These are phyloP conservation scores for Corinectria fuckeliana DNA, from an alignment of 2,329 filamentous ascomycete genomes.

Conservation along the genomic window DNA sequence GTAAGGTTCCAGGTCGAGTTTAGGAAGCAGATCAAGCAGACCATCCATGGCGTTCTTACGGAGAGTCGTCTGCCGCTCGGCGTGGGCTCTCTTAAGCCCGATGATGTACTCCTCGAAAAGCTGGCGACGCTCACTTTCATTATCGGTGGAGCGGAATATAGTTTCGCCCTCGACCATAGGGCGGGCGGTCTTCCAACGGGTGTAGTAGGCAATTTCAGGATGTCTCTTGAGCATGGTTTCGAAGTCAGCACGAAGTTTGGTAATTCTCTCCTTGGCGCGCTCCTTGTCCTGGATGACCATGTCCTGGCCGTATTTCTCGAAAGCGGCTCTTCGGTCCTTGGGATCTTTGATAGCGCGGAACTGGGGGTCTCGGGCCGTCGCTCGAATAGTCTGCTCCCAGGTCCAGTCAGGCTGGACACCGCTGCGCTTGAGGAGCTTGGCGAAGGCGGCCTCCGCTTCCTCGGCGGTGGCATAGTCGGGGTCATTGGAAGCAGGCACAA, in stretches of 20 bases:
- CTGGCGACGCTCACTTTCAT: constrained; percentile 85
- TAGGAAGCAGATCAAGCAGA: constrained; percentile 77
- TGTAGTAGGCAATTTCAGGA: constrained; percentile 96
- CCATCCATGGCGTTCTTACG: constrained; percentile 86
- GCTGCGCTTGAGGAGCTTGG: constrained; percentile 84
- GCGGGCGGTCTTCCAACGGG: constrained; percentile 93
- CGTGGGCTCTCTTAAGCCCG: constrained; percentile 80
- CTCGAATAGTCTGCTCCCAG: constrained; percentile 88
- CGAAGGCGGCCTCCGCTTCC: constrained; percentile 91
- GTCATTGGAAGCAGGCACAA: constrained; percentile 70
- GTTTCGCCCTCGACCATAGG: constrained; percentile 95
- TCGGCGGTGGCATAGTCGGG: constrained; percentile 81
- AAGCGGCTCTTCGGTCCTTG: constrained; percentile 86
- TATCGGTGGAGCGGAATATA: constrained; percentile 88
- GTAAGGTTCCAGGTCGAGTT: constrained; percentile 86
- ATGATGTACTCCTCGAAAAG: constrained; percentile 93
- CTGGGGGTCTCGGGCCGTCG: constrained; percentile 87
- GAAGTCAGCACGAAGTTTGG: constrained; percentile 93
- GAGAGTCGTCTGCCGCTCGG: constrained; percentile 74
- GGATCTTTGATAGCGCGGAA: constrained; percentile 94
- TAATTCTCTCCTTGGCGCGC: constrained; percentile 88
- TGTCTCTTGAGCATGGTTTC: constrained; percentile 95
- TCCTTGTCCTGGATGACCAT: constrained; percentile 92
- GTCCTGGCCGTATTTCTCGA: constrained; percentile 94
- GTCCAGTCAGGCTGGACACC: constrained; percentile 90